A percentile compares a stretch with the other conserved stretches of the same genome.
Evolutionary conservation across 805 yeast species (phyloP).

Genomic region (Myxozyma vanderwaltii): DNA sequence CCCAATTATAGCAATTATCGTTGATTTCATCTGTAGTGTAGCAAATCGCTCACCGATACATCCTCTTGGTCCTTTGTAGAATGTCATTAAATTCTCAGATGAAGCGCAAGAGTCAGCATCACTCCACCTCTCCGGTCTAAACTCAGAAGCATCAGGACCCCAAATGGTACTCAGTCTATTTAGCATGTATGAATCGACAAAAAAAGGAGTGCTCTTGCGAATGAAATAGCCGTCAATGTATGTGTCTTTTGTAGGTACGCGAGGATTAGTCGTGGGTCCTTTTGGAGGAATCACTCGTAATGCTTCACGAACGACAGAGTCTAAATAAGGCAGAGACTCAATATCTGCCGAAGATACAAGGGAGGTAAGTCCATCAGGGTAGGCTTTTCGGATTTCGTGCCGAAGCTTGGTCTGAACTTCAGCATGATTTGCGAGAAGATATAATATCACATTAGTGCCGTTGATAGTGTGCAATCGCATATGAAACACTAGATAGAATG

Average conservation of each 20-base stretch:
- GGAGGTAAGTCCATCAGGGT: neutral
- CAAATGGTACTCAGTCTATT: neutral
- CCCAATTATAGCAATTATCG: neutral
- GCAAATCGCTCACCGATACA: slow-evolving; percentile 5
- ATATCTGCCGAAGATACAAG: neutral
- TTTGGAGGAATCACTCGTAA: slow-evolving; percentile 1
- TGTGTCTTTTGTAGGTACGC: neutral
- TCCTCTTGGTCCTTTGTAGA: neutral
- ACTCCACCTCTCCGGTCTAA: slow-evolving; percentile 1
- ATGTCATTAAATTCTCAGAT: neutral
- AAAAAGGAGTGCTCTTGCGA: neutral
- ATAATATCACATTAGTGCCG: neutral
- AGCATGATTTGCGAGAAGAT: neutral
- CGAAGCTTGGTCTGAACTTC: neutral
- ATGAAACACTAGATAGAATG: neutral
- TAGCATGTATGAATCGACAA: neutral
- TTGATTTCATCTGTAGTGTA: neutral
- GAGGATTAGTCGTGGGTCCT: neutral
- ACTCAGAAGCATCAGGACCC: slow-evolving; percentile 2
- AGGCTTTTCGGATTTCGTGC: neutral
- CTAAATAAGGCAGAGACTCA: neutral
- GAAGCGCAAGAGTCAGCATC: neutral
- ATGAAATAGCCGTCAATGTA: neutral
- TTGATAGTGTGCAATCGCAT: neutral
- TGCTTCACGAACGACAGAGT: neutral